These are phyloP conservation scores for Pezicula radicicola DNA, from an alignment of 2,329 filamentous ascomycete species.

Conservation along the genomic window DNA sequence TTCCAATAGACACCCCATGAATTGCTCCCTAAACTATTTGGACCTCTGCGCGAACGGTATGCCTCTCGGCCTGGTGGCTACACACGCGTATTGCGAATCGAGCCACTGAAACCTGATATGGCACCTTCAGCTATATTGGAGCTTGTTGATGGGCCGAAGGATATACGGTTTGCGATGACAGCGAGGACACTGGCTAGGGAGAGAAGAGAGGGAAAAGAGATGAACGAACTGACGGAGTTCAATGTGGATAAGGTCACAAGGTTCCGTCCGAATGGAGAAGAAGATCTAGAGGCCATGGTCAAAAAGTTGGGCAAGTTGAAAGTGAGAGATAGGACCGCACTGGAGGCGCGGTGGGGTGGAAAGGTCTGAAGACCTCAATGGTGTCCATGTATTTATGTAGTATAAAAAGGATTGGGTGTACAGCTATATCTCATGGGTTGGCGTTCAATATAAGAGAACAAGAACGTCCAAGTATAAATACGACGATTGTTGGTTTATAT, in stretches of 20 bases:
- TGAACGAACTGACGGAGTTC: conserved; percentile 69
- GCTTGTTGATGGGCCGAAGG: conserved; percentile 88
- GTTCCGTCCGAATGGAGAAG: conserved; percentile 65
- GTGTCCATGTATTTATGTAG: not conserved
- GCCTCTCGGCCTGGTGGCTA: conserved; percentile 80
- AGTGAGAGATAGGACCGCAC: conserved; percentile 27
- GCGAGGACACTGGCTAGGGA: conserved; percentile 76
- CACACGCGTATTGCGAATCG: conserved; percentile 89
- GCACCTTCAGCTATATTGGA: conserved; percentile 88
- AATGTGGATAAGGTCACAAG: conserved; percentile 84
- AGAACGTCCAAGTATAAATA: no score
- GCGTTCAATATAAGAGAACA: no score
- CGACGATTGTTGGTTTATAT: not conserved
- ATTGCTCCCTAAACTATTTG: conserved; percentile 84
- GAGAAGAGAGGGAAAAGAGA: conserved; percentile 47
- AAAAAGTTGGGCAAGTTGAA: conserved; percentile 34
- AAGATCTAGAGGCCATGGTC: conserved; percentile 66
- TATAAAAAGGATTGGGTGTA: conserved; percentile 1
- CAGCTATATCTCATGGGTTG: conserved; percentile 1
- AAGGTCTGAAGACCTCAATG: conserved; percentile 5
- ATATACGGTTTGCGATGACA: conserved; percentile 93
- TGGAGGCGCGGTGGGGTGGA: conserved; percentile 29
- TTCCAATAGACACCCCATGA: conserved; percentile 58
- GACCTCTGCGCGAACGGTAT: conserved; percentile 78
- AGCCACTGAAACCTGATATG: conserved; percentile 84